Evolutionary conservation across 345 rosid species (phyloP).

Genomic region (Sonneratia caseolaris): DNA sequence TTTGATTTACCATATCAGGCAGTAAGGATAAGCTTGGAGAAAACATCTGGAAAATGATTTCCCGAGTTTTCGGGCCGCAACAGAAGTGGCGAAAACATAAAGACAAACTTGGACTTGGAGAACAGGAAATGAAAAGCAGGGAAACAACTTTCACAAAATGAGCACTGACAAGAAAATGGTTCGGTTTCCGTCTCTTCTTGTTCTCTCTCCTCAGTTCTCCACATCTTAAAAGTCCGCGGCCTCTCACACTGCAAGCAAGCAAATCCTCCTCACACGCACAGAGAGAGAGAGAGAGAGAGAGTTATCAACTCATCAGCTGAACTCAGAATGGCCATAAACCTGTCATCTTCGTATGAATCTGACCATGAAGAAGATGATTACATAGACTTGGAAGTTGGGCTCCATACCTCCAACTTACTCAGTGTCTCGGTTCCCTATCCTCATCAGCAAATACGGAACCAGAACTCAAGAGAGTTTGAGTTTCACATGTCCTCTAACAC

Average conservation of each 20-base stretch:
- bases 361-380: conserved; percentile 63
- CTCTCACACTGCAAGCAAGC: neutral
- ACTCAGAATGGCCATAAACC: conserved; percentile 36
- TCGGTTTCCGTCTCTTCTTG: neutral
- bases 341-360: conserved; percentile 15
- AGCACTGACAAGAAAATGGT: neutral
- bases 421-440: conserved; percentile 32
- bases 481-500: conserved; percentile 65
- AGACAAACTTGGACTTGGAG: neutral
- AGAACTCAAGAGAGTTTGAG: conserved; percentile 64
- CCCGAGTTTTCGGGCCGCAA: neutral
- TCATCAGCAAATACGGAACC: neutral
- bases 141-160: neutral
- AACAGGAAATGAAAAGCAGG: neutral
- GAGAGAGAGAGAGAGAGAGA: neutral
- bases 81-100: neutral
- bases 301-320: conserved; percentile 4
- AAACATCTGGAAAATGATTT: too few relatives aligned
- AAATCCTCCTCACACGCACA: neutral
- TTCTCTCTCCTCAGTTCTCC: neutral
- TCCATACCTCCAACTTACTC: conserved; percentile 35
- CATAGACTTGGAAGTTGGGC: conserved; percentile 62
- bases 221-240: neutral
- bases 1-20: too few relatives aligned
- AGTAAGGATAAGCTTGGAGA: too few relatives aligned